Conservation (phyloP, 228 moss, liverwort and hornwort genomes). For the Sphagnum fallax region DNA sequence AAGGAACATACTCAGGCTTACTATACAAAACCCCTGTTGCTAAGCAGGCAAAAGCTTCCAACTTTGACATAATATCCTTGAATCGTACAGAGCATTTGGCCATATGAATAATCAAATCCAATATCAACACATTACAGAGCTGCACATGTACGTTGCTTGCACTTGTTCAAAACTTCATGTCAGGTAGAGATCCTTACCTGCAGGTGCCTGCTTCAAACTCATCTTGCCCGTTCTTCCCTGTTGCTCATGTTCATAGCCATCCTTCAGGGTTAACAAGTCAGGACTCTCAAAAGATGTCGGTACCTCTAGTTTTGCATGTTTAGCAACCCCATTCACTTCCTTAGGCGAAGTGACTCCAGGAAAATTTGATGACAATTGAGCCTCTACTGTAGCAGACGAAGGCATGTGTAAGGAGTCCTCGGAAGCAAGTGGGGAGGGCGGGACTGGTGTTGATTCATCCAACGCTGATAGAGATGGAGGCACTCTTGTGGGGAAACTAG, state of each 20-base stretch:
- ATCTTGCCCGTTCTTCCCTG: background rate
- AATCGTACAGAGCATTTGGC: too few relatives aligned
- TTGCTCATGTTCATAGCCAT: background rate
- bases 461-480: background rate
- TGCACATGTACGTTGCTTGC: too few relatives aligned
- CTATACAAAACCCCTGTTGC: too few relatives aligned
- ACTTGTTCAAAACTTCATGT: too few relatives aligned
- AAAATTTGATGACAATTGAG: constrained; percentile 19
- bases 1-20: too few relatives aligned
- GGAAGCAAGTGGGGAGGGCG: background rate
- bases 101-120: too few relatives aligned
- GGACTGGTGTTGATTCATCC: background rate
- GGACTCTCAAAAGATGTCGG: constrained; percentile 25
- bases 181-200: too few relatives aligned
- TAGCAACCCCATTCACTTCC: constrained; percentile 6
- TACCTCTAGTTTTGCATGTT: constrained; percentile 12
- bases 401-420: constrained; percentile 24
- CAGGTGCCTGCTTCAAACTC: too few relatives aligned
- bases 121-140: too few relatives aligned
- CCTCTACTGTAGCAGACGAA: constrained; percentile 33
- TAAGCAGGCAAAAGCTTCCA: too few relatives aligned
- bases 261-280: constrained; percentile 2
- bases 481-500: background rate
- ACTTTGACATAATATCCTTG: too few relatives aligned
- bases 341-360: constrained; percentile 15